Evolutionary conservation across 129 eudicot genomes (phyloP).

Genomic region (Pittosporum tobira): DNA sequence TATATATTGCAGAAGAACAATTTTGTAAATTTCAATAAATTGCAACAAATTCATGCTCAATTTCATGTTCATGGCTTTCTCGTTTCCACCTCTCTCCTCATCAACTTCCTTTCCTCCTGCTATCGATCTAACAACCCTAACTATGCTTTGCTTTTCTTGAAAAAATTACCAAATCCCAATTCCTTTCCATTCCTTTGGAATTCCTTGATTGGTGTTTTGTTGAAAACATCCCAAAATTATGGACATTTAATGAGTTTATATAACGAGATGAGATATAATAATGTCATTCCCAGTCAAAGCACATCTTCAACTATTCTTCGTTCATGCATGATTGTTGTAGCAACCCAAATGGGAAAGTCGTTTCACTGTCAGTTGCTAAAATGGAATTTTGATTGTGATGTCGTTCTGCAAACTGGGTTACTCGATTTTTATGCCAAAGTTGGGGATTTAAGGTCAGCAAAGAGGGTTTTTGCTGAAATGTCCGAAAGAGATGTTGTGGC

Average conservation of each 20-base stretch:
- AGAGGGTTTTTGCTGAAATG: slow-evolving; percentile 38
- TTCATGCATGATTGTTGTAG: slow-evolving; percentile 20
- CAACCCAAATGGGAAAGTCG: slow-evolving; percentile 19
- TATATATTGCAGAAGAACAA: too few species aligned
- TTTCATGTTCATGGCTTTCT: slow-evolving; percentile 18
- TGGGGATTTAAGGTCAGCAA: too few species aligned
- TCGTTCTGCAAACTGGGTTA: slow-evolving; percentile 45
- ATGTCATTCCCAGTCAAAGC: slow-evolving; percentile 20
- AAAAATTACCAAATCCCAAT: slow-evolving; percentile 23
- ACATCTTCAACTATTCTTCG: slow-evolving; percentile 30
- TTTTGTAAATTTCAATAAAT: too few species aligned
- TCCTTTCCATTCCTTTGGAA: slow-evolving; percentile 24
- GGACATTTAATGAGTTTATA: slow-evolving; percentile 21
- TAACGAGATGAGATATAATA: slow-evolving; percentile 20
- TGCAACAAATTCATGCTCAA: too few species aligned
- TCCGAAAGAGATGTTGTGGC: slow-evolving; percentile 34
- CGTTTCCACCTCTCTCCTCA: slow-evolving; percentile 21
- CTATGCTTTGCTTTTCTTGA: slow-evolving; percentile 23
- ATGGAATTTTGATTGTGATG: slow-evolving; percentile 21
- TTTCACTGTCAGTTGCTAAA: slow-evolving; percentile 32
- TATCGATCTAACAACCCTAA: slow-evolving; percentile 16
- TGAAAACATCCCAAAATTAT: slow-evolving; percentile 16
- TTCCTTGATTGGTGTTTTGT: slow-evolving; percentile 22
- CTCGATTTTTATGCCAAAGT: slow-evolving; percentile 48
- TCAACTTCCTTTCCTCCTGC: slow-evolving; percentile 25